Evolutionary conservation across 331 rosid species (phyloP).

Genomic region (Pyrus hybrid): DNA sequence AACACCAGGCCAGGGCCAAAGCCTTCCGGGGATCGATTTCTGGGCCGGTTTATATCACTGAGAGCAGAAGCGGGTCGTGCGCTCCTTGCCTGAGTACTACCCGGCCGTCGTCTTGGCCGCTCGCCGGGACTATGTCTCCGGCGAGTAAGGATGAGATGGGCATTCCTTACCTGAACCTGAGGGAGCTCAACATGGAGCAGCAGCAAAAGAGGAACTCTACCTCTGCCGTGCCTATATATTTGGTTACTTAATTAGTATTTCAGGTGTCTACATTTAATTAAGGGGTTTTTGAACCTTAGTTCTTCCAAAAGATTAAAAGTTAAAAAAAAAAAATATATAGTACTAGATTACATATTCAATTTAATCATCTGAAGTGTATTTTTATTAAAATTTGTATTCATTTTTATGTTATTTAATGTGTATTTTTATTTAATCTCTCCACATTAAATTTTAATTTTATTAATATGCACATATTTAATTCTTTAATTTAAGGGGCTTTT

Average conservation of each 20-base stretch:
- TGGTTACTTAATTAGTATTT: constrained; percentile 45
- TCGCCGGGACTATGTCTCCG: constrained; percentile 56
- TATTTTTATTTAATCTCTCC: too few species aligned
- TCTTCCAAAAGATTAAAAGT: too few species aligned
- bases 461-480: too few species aligned
- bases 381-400: too few species aligned
- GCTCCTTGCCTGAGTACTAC: constrained; percentile 46
- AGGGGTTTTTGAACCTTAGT: too few species aligned
- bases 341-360: too few species aligned
- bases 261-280: neutral
- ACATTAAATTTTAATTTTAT: too few species aligned
- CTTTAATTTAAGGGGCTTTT: too few species aligned
- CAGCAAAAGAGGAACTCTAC: constrained; percentile 64
- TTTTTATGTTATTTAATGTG: too few species aligned
- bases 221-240: constrained; percentile 72
- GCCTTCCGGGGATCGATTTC: constrained; percentile 68
- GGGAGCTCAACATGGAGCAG: constrained; percentile 37
- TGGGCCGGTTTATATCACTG: constrained; percentile 81
- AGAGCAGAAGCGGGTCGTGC: constrained; percentile 54
- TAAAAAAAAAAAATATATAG: too few species aligned
- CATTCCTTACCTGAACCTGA: constrained; percentile 56
- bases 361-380: too few species aligned
- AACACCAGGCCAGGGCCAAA: constrained; percentile 61
- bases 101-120: constrained; percentile 60
- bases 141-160: constrained; percentile 34